Evolutionary conservation across 1,139 yeast species (phyloP).

Genomic region (Lodderomyces elongisporus): DNA sequence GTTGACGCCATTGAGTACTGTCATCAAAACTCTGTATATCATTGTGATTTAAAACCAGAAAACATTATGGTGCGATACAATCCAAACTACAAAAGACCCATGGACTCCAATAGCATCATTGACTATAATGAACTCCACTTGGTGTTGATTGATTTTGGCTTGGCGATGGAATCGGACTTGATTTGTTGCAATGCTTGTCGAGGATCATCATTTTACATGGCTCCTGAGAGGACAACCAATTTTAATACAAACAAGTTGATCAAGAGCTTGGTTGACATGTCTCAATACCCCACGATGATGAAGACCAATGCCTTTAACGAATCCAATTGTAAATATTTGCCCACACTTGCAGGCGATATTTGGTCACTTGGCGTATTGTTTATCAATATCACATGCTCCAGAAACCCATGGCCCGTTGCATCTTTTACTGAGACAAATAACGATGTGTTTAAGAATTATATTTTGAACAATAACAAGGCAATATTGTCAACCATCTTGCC

Average conservation of each 20-base stretch:
- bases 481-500: slow-evolving; percentile 51
- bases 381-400: slow-evolving; percentile 72
- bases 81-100: slow-evolving; percentile 21
- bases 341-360: slow-evolving; percentile 76
- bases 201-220: slow-evolving; percentile 89
- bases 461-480: slow-evolving; percentile 23
- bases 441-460: slow-evolving; percentile 46
- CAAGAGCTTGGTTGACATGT: slow-evolving; percentile 26
- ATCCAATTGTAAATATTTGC: slow-evolving; percentile 35
- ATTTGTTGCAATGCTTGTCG: slow-evolving; percentile 73
- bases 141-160: slow-evolving; percentile 79
- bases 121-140: slow-evolving; percentile 56
- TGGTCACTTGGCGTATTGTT: slow-evolving; percentile 87
- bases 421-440: slow-evolving; percentile 48
- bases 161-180: slow-evolving; percentile 57
- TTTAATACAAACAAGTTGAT: slow-evolving; percentile 31
- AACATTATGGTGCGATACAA: slow-evolving; percentile 58
- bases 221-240: slow-evolving; percentile 74
- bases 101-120: slow-evolving; percentile 16
- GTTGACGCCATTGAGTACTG: slow-evolving; percentile 70
- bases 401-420: slow-evolving; percentile 92
- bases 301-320: slow-evolving; percentile 14
- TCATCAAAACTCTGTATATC: slow-evolving; percentile 62
- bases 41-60: slow-evolving; percentile 91
- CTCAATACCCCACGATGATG: slow-evolving; percentile 20